Evolutionary conservation across 2,329 filamentous ascomycete species (phyloP).

Genomic region (Chrysosporium keratinophilum): DNA sequence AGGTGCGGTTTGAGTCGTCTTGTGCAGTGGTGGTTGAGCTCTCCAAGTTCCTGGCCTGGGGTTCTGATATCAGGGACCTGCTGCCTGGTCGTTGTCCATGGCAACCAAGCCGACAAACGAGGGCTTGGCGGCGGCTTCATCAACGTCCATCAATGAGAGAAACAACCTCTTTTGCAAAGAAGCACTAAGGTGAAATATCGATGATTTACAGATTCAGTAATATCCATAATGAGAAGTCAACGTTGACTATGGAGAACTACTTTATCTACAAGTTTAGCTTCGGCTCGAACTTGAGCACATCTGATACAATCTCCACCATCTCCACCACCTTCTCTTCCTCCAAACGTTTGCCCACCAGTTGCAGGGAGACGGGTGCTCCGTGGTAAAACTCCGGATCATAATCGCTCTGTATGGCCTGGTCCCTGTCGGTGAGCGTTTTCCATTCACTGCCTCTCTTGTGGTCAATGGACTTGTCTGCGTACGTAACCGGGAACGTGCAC

Average conservation of each 20-base stretch:
- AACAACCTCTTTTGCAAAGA: neutral
- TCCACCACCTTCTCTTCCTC: conserved; percentile 30
- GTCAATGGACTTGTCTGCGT: conserved; percentile 18
- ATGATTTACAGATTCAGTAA: too few species aligned
- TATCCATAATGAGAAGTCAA: too few species aligned
- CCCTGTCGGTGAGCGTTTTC: conserved; percentile 26
- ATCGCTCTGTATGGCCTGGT: conserved; percentile 22
- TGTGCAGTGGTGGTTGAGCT: too few species aligned
- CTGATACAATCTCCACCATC: conserved; percentile 29
- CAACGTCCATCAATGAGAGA: neutral
- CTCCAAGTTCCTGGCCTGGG: too few species aligned
- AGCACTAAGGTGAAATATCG: too few species aligned
- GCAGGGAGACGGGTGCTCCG: conserved; percentile 24
- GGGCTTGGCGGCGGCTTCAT: neutral
- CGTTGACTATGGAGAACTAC: neutral
- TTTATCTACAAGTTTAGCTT: conserved; percentile 2
- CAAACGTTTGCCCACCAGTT: conserved; percentile 21
- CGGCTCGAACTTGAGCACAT: conserved; percentile 17
- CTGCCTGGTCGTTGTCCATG: conserved; percentile 15
- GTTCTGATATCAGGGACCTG: neutral
- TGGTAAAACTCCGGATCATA: conserved; percentile 25
- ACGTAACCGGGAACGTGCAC: conserved; percentile 19
- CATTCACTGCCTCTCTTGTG: conserved; percentile 14
- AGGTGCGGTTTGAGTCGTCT: neutral
- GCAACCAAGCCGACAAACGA: conserved; percentile 1